Base-by-base conservation (phyloP, 1,139 yeast genomes). In the Debaryomycetaceae sp. region DNA sequence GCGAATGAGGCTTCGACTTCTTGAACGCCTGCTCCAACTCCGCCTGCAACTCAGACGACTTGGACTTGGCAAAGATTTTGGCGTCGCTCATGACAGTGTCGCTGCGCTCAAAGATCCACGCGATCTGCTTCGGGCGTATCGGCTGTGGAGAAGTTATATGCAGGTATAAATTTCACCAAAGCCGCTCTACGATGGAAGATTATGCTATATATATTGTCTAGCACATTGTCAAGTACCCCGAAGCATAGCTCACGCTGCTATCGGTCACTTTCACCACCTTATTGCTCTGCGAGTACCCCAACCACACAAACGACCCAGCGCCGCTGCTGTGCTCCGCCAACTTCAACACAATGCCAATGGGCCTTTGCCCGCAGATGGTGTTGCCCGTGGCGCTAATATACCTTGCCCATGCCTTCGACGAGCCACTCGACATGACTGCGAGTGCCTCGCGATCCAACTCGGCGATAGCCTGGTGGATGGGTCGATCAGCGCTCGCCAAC, bases 361-460 rank as follows among this genome's bases (percentile, higher is more conserved):
- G 96, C 40, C 75, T 80, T 38, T 89, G 83, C 0, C 99, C 99
- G 53, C 99, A 93, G 16, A 91, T 83, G 0, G 98, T 93, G 54
- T 91, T 89, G 1, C 82, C 86, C 0, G 97, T 84, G 2, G 45
- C 42, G 3, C 58, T 58, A 7, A 91, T 73, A 48, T 91, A 91
- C 16, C 65, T 52, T 29, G 65, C 67, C 86, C 95, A 91, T n/a
- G 56, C 56, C 1, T 49, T 45, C 34, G 75, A 70, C 2, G 68
- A 57, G 0, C 83, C 85, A 1, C 54, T 47, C 0, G 78, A 53
- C 0, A 85, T 79, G 4, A 82, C 62, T 3, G 51, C 44, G 88
- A 88, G 84, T 0, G 84, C 96, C 22, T 58, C 47, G 28, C 62
- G 69, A 50, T 89, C 96, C 39, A 89, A 54, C 17, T 55, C 51